phyloP scores from a whole-genome alignment of 768 basidiomycete species.

The Naganishia friedmannii region DNA sequence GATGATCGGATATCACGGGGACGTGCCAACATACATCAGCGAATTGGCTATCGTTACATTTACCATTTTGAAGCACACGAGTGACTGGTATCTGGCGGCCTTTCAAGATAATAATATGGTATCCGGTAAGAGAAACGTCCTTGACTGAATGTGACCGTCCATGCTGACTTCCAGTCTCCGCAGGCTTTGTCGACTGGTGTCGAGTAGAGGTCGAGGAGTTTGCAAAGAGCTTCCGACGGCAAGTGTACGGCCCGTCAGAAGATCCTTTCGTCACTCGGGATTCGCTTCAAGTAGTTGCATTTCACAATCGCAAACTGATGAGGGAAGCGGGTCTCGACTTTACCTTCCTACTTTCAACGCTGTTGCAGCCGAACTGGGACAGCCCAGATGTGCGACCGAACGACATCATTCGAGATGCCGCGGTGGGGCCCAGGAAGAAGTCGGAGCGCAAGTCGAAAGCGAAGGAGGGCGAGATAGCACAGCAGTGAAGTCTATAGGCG shows the following conservation, averaged over 20 bases:
- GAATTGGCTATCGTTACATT: conserved; percentile 86
- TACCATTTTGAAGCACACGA: conserved; percentile 92
- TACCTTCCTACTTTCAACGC: conserved; percentile 73
- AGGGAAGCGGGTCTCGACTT: conserved; percentile 94
- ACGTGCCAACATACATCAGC: conserved; percentile 76
- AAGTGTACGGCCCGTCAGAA: conserved; percentile 82
- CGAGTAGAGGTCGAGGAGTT: conserved; percentile 78
- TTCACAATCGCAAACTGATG: conserved; percentile 81
- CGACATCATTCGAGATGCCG: conserved; percentile 18
- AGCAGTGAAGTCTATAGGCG: background rate
- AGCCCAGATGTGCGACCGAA: conserved; percentile 28
- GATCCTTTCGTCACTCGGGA: conserved; percentile 71
- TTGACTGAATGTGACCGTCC: background rate
- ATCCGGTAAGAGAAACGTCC: conserved; percentile 63
- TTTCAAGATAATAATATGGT: conserved; percentile 94
- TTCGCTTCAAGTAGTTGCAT: conserved; percentile 69
- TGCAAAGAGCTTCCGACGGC: conserved; percentile 78
- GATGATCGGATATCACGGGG: conserved; percentile 84
- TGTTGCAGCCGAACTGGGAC: conserved; percentile 41
- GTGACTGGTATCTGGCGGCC: conserved; percentile 94
- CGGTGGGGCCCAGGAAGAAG: conserved; percentile 5
- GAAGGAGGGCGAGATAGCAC: background rate
- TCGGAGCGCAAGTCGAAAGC: conserved; percentile 1
- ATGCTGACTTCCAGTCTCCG: conserved; percentile 4
- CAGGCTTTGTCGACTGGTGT: conserved; percentile 94